phyloP scores from a whole-genome alignment of 176 grass and related monocot species.

The Carex littledalei region DNA sequence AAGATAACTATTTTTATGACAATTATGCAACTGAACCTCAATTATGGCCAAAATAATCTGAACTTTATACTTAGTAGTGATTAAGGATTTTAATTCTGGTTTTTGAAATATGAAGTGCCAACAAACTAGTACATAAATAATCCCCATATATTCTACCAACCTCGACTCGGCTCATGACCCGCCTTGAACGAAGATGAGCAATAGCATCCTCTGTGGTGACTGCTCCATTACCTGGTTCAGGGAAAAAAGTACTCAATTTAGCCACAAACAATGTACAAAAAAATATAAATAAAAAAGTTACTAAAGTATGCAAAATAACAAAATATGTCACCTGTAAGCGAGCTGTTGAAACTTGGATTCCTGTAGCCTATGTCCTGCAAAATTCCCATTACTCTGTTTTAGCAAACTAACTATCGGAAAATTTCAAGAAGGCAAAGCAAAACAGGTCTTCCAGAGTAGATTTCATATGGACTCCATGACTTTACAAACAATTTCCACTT shows the following conservation, averaged over 20 bases:
- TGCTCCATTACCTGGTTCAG: conserved; percentile 34
- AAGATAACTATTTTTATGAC: no score
- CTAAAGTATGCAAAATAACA: conserved; percentile 17
- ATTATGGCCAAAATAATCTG: background rate
- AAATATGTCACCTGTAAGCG: conserved; percentile 49
- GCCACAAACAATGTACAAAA: conserved; percentile 5
- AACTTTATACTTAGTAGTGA: background rate
- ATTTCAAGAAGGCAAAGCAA: background rate
- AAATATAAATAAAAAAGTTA: background rate
- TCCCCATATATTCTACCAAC: conserved; percentile 31
- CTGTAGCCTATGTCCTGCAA: conserved; percentile 57
- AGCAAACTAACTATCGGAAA: background rate
- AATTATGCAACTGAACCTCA: background rate
- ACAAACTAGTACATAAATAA: conserved; percentile 3
- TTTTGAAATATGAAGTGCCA: background rate
- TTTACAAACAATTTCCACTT: background rate
- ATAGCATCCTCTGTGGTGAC: conserved; percentile 90
- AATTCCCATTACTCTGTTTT: conserved; percentile 49
- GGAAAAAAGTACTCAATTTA: conserved; percentile 12
- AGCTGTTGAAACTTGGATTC: conserved; percentile 39
- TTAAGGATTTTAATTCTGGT: background rate
- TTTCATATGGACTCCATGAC: background rate
- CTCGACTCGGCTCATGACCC: conserved; percentile 92
- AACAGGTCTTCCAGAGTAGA: background rate
- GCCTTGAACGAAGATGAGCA: conserved; percentile 75